Evolutionary conservation across 2,329 filamentous ascomycete species (phyloP), one percentile per base, ranked within the genome.

Genomic region (Alternaria burnsii): DNA sequence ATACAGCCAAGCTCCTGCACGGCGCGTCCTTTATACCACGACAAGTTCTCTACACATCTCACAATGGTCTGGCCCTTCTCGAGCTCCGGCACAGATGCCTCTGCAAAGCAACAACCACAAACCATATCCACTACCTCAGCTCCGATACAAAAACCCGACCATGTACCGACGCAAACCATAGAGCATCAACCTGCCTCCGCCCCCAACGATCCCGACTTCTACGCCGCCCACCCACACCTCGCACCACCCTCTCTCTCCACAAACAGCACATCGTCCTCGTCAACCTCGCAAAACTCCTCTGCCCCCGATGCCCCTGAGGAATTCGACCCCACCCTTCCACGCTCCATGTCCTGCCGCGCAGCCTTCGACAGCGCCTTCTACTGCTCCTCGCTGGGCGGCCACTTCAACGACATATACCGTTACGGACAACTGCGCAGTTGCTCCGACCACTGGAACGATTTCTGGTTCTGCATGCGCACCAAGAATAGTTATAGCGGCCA

Each of bases 401-500:
- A 98, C 78, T 97, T 94, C 84, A 93, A 91, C 72, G 89, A 93
- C 72, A 86, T 98, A 38, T 99, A 98, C 84, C 91, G 95, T 40
- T 90, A 93, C 75, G 95, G 95, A 63, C 82, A 84, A 42, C 82
- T 97, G 72, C 87, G 90, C 44, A 85, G 87, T 4, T 99, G 95
- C 84, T 87, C 84, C 63, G 91, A 96, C 68, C 89, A 93, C 65
- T 97, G 94, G 93, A 87, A 90, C 62, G 92, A 97, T 79, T 98
- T 97, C 80, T 97, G 94, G 91, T 94, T 97, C 82, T 99, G 95
- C 84, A 97, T 98, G 94, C 89, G 92, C 66, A 89, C 89, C 38
- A 89, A 90, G 71, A 71, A 71, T 22, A 85, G 85, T 2, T 88
- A 88, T 72, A 78, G 84, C 0, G 85, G 87, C 24, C 80, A 84